phyloP scores from a whole-genome alignment of 2,329 filamentous ascomycete genomes.

The Cytospora chrysosperma region DNA sequence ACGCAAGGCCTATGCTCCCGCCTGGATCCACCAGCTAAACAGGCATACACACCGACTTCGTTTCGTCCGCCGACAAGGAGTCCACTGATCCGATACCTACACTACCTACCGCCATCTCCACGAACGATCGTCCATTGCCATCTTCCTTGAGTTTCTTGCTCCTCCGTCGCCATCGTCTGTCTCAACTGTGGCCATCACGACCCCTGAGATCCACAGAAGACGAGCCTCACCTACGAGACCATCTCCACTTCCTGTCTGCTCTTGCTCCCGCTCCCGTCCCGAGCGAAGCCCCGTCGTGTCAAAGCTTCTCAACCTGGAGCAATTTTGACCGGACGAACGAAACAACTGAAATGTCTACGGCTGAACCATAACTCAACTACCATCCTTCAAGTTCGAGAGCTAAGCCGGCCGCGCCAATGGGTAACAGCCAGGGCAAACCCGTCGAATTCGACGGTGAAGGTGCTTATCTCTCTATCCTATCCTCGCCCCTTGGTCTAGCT shows the following conservation, averaged over 20 bases:
- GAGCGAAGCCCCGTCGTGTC: conserved; percentile 19
- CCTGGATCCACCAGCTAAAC: conserved; percentile 10
- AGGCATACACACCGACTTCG: conserved; percentile 16
- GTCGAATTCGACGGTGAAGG: conserved; percentile 91
- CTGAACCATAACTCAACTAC: conserved; percentile 14
- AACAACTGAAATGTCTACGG: conserved; percentile 17
- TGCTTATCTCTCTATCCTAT: conserved; percentile 45
- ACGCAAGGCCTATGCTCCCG: conserved; percentile 6
- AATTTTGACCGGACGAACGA: conserved; percentile 5
- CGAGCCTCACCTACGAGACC: background rate
- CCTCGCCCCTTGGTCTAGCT: conserved; percentile 1
- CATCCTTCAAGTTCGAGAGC: conserved; percentile 19
- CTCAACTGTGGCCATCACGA: background rate
- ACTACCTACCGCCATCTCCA: conserved; percentile 1
- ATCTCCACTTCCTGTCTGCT: conserved; percentile 11
- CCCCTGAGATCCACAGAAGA: conserved; percentile 3
- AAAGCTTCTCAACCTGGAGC: conserved; percentile 16
- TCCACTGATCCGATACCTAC: conserved; percentile 5
- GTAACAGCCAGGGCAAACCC: conserved; percentile 92
- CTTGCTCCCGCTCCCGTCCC: conserved; percentile 6
- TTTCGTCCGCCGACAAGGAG: conserved; percentile 8
- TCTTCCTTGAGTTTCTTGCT: background rate
- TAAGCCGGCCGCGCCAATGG: conserved; percentile 57
- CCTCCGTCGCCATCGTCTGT: background rate
- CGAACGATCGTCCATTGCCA: background rate